These are phyloP conservation scores for Elsinoe australis DNA, from an alignment of 2,329 filamentous ascomycete species.

Conservation along the genomic window DNA sequence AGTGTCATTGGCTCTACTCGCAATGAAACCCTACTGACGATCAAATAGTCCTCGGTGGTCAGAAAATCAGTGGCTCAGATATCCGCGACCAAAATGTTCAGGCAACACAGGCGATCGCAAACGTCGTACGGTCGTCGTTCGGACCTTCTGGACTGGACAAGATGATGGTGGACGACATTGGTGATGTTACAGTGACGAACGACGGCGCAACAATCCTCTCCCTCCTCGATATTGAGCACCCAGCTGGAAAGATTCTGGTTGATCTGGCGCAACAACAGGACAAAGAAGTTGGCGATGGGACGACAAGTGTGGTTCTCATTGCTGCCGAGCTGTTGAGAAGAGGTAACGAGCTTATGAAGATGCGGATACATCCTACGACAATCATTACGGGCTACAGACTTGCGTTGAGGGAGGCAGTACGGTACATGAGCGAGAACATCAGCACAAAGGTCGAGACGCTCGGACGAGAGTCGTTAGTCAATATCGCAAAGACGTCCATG, in stretches of 20 bases:
- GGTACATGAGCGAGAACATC: slow-evolving; percentile 98
- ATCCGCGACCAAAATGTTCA: slow-evolving; percentile 97
- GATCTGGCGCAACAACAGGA: slow-evolving; percentile 97
- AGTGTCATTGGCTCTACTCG: too few relatives aligned
- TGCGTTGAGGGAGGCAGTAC: slow-evolving; percentile 88
- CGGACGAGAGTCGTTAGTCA: slow-evolving; percentile 81
- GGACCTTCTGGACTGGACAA: slow-evolving; percentile 95
- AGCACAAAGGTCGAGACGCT: slow-evolving; percentile 90
- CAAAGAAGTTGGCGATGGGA: slow-evolving; percentile 97
- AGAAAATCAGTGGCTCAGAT: slow-evolving; percentile 94
- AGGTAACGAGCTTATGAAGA: slow-evolving; percentile 98
- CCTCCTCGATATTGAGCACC: slow-evolving; percentile 93
- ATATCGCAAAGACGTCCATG: slow-evolving; percentile 98
- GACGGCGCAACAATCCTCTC: slow-evolving; percentile 95
- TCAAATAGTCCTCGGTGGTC: slow-evolving; percentile 70
- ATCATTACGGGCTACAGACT: slow-evolving; percentile 98
- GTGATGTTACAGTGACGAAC: slow-evolving; percentile 97
- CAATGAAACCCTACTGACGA: too few relatives aligned
- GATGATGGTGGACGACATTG: slow-evolving; percentile 99
- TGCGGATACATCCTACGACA: slow-evolving; percentile 98
- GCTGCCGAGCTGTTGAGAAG: slow-evolving; percentile 88
- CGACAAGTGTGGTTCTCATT: slow-evolving; percentile 94
- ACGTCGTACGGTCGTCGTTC: slow-evolving; percentile 98
- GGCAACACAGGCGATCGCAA: slow-evolving; percentile 93
- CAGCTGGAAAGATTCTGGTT: slow-evolving; percentile 95